Percentiles rank a stretch among this genome's conserved stretches.
phyloP scores from a whole-genome alignment of 768 basidiomycete species.

The Calvatia gigantea region DNA sequence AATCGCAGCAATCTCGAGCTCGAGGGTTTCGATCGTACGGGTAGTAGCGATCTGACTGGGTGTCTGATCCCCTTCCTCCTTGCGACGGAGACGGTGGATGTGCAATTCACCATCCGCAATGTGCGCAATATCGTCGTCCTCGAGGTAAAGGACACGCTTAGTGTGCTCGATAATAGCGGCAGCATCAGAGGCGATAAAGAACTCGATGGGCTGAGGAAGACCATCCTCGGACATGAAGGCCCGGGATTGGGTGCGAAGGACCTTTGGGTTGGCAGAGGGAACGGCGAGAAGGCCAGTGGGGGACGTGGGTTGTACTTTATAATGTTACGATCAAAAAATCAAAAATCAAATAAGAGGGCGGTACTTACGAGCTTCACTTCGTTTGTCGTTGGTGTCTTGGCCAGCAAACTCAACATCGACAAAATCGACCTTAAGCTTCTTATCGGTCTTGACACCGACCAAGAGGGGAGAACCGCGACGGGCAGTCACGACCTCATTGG shows the following conservation, averaged over 20 bases:
- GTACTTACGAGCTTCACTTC: slow-evolving; percentile 38
- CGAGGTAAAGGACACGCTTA: slow-evolving; percentile 96
- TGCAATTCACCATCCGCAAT: slow-evolving; percentile 96
- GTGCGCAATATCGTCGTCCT: slow-evolving; percentile 99
- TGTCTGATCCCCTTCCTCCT: slow-evolving; percentile 65
- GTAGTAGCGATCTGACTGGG: slow-evolving; percentile 66
- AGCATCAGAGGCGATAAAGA: slow-evolving; percentile 98
- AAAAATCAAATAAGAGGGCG: background rate
- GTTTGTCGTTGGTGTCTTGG: slow-evolving; percentile 49
- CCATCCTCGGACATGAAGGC: slow-evolving; percentile 99
- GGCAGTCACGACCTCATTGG: slow-evolving; percentile 92
- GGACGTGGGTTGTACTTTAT: slow-evolving; percentile 47
- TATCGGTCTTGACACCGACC: slow-evolving; percentile 99
- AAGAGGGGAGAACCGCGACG: slow-evolving; percentile 96
- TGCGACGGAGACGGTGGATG: slow-evolving; percentile 95
- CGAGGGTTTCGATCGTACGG: slow-evolving; percentile 95
- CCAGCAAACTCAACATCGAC: slow-evolving; percentile 96
- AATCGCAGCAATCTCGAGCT: slow-evolving; percentile 98
- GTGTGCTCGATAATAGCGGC: slow-evolving; percentile 97
- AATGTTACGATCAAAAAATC: slow-evolving; percentile 3
- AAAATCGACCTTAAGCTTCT: slow-evolving; percentile 99
- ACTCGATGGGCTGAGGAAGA: slow-evolving; percentile 97
- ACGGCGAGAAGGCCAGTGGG: slow-evolving; percentile 65
- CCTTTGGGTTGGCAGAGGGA: slow-evolving; percentile 63
- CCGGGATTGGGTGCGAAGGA: slow-evolving; percentile 91